phyloP scores from a whole-genome alignment of 257 asterid species.

The Solanum chilense region DNA sequence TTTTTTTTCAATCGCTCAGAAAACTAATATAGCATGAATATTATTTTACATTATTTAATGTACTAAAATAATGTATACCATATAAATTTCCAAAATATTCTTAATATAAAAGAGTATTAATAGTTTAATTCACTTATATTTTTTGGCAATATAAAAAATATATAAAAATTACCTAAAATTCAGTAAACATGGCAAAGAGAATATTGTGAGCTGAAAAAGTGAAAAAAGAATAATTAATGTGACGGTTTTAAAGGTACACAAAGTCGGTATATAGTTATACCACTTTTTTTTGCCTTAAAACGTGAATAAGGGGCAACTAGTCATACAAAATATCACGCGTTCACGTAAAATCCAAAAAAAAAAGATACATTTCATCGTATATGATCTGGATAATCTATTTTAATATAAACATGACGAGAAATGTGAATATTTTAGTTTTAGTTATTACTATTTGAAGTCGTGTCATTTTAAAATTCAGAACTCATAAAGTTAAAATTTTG shows the following conservation, averaged over 20 bases:
- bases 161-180: neutral
- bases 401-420: neutral
- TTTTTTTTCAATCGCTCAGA: neutral
- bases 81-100: neutral
- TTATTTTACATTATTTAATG: neutral
- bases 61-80: neutral
- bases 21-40: no score
- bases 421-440: neutral
- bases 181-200: neutral
- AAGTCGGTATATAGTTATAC: neutral
- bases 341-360: neutral
- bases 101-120: neutral
- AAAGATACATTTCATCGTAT: neutral
- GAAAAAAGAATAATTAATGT: neutral
- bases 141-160: neutral
- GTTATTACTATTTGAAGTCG: neutral
- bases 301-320: neutral
- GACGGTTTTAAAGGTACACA: neutral
- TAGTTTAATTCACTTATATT: neutral
- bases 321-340: neutral
- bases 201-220: neutral
- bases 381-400: rapidly evolving
- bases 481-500: neutral
- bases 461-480: neutral
- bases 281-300: neutral